These are phyloP conservation scores for Trichoderma koningii DNA, from an alignment of 2,329 filamentous ascomycete genomes.

Conservation along the genomic window DNA sequence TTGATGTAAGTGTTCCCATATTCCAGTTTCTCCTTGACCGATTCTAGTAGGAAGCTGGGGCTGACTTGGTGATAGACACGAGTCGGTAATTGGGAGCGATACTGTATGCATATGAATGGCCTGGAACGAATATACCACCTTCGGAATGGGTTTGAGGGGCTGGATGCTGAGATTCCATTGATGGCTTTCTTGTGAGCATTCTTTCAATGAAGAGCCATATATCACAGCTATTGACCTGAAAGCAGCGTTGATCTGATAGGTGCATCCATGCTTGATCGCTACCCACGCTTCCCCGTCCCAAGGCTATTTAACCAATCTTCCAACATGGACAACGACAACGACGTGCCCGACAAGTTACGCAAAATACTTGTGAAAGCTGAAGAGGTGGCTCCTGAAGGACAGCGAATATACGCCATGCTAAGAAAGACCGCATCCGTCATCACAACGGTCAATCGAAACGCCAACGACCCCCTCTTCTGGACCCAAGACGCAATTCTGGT, in stretches of 20 bases:
- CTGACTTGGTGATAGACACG: neutral
- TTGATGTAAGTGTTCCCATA: neutral
- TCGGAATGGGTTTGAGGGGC: slow-evolving; percentile 3
- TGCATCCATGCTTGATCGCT: slow-evolving; percentile 9
- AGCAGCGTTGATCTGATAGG: slow-evolving; percentile 12
- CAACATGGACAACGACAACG: neutral
- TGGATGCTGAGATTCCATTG: neutral
- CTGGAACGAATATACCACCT: slow-evolving; percentile 9
- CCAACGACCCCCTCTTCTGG: slow-evolving; percentile 1
- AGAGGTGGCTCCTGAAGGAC: neutral
- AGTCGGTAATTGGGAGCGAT: slow-evolving; percentile 4
- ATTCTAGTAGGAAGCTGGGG: too few species aligned
- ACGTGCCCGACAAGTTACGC: neutral
- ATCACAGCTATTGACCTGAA: neutral
- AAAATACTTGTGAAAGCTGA: neutral
- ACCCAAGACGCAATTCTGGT: neutral
- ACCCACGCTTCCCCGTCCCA: slow-evolving; percentile 10
- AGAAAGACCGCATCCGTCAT: neutral
- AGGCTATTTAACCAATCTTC: neutral
- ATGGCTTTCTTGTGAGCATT: slow-evolving; percentile 7
- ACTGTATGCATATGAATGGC: slow-evolving; percentile 12
- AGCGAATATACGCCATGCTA: neutral
- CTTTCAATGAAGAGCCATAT: neutral
- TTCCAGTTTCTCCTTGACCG: fast-evolving
- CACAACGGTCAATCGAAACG: neutral